phyloP scores from a whole-genome alignment of 73 alveolate genomes.

The Breviolum minutum region DNA sequence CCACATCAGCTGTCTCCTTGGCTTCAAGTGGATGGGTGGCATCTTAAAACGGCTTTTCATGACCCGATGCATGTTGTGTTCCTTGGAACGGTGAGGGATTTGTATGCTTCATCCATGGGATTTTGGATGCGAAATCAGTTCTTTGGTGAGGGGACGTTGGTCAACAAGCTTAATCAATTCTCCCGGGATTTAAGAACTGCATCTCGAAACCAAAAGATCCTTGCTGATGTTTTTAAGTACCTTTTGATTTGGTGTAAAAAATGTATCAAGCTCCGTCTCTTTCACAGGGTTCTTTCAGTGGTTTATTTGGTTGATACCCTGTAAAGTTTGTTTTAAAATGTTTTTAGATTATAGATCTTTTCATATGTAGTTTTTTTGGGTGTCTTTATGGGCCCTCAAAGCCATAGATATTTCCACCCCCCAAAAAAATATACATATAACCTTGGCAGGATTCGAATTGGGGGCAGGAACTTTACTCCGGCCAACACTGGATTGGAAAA shows the following conservation, averaged over 20 bases:
- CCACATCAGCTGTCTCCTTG: neutral
- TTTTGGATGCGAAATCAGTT: neutral
- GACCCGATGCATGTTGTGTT: constrained; percentile 10
- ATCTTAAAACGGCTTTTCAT: neutral
- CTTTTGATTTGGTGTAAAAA: no score
- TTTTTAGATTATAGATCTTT: no score
- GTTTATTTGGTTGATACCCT: no score
- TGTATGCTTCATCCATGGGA: neutral
- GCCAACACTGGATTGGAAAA: constrained; percentile 23
- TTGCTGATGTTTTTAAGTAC: neutral
- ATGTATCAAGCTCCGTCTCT: no score
- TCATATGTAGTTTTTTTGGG: neutral
- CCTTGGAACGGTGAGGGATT: neutral
- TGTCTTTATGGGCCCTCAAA: no score
- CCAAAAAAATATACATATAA: no score
- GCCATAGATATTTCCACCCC: no score
- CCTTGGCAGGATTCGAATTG: constrained; percentile 10
- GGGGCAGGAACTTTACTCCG: neutral
- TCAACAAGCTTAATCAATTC: neutral
- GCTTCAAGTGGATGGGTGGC: neutral
- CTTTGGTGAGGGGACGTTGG: neutral
- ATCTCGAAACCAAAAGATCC: neutral
- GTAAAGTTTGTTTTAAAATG: no score
- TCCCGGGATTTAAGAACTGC: neutral
- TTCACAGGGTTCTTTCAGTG: no score